Base-by-base conservation (phyloP, 148 eudicot species). In the Camellia japonica region DNA sequence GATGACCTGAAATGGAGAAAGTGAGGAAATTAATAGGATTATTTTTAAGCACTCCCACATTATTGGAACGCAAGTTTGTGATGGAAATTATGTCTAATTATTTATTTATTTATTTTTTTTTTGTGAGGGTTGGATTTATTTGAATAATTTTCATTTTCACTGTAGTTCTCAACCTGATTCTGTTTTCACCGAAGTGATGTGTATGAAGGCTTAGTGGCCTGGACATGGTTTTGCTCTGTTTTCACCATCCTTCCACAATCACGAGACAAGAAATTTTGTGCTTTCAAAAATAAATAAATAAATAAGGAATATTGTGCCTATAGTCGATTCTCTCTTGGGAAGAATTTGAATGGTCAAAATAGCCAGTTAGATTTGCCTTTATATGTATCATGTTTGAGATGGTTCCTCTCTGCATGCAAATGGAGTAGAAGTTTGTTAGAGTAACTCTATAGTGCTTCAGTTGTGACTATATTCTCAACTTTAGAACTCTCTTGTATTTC, bases 1-100 rank as follows among this genome's bases (percentile, higher is more conserved):
- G 73, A 46, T 69, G 54, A n/a, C 10, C 54, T 69, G 72, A 69
- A 43, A n/a, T 69, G 73, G 68, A 23, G 67, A 23, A 46, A 70
- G 55, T 70, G 73, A 46, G 55, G 73, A 46, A 47, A n/a, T 70
- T 7, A 16, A 43, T 70, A 30, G 38, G 38, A 30, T 30, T 30
- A 30, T 30, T 30, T 30, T 30, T 30, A 30, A 30, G 38, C 38
- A 30, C 38, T 30, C 38, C 38, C 38, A n/a, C 44, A 43, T 23
- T 18, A 23, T 5, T 47, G 19, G 47, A 65, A 12, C 41, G 19
- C 71, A 68, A 41, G 54, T 68, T 15, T 68, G 72, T 44, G 72
- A 44, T 43, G 20, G 72, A 68, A 44, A 8, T 44, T 47, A 44
- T 2, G 16, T 1, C 3, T 13, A 68, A 8, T 44, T 47, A 44